Evolutionary conservation across 768 basidiomycete genomes (phyloP).

Genomic region (Pleurotus djamor): DNA sequence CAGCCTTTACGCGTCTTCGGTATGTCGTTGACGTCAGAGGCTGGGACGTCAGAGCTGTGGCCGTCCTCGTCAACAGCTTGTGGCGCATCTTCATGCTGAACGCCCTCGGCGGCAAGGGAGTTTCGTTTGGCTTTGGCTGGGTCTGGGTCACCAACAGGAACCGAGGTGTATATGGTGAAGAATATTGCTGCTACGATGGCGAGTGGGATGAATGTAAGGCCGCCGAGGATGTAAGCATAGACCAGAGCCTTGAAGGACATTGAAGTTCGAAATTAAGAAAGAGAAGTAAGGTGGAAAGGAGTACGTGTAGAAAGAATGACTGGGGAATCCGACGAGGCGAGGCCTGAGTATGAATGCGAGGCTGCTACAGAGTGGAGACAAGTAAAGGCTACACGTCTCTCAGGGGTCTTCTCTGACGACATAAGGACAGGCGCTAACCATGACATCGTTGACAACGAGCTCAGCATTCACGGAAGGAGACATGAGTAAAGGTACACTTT

Average conservation of each 20-base stretch:
- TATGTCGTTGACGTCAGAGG: conserved; percentile 44
- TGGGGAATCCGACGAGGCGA: not conserved
- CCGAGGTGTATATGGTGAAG: conserved; percentile 78
- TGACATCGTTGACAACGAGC: too few species aligned
- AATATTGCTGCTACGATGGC: conserved; percentile 55
- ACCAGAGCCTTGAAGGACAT: conserved; percentile 74
- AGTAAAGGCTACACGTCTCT: not conserved
- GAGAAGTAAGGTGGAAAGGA: conserved; percentile 10
- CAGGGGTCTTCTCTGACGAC: not conserved
- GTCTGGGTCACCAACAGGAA: conserved; percentile 67
- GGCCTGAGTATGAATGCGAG: conserved; percentile 16
- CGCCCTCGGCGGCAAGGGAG: conserved; percentile 11
- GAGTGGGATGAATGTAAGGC: conserved; percentile 87
- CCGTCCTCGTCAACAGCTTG: conserved; percentile 23
- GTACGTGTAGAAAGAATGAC: conserved; percentile 3
- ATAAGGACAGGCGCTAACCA: not conserved
- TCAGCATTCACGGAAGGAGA: not conserved
- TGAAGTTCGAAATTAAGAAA: conserved; percentile 11
- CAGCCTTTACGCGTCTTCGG: conserved; percentile 75
- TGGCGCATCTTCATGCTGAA: conserved; percentile 20
- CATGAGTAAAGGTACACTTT: not conserved
- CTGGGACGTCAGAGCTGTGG: conserved; percentile 21
- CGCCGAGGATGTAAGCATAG: conserved; percentile 88
- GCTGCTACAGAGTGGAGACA: not conserved
- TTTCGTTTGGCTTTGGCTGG: conserved; percentile 33